Base-by-base conservation (phyloP, 805 yeast genomes). In the Ogataea glucozyma region DNA sequence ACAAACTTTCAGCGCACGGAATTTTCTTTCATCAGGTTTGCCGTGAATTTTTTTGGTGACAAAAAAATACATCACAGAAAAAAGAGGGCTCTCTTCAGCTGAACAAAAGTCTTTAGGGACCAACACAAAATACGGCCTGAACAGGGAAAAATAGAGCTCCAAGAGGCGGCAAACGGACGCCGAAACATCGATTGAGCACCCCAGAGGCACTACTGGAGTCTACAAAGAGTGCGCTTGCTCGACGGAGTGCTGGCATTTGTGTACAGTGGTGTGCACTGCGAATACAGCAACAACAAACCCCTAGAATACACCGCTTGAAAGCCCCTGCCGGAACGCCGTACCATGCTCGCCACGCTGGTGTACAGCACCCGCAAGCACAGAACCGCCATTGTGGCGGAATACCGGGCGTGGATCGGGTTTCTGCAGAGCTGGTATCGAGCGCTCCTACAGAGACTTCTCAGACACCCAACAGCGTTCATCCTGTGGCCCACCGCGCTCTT, bases 401-500 rank as follows among this genome's bases (percentile, higher is more conserved):
- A 44, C 31, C 14, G 17, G 8, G 33, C 27, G 9, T 55, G 56
- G 56, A 17, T 47, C 9, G 42, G 42, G 4, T 29, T 40, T 12
- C 26, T 56, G 32, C 51, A 46, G 24, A 31, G 38, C 9, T 42
- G 40, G 18, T 50, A 51, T 33, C 44, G 45, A 6, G 9, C 24
- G 12, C 38, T 52, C 19, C 31, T 54, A 27, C 35, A 31, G 17
- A 24, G 40, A n/a, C 60, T 72, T n/a, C 54, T 67, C 14, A 60
- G 51, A 46, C 60, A 62, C 30, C 78, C 77, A 5, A 53, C 67
- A 21, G 50, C 58, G 3, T 73, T 65, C 52, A 78, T 78, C 20
- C 62, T 79, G 8, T 64, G 73, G 66, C 81, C 83, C 1, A 64
- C 73, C 3, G 56, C 78, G 3, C 43, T 75, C 2, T 67, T 71